A percentile compares a stretch with the other conserved stretches of the same genome.
These are phyloP conservation scores for Fusarium verticillioides DNA, from an alignment of 2,329 filamentous ascomycete genomes.

Conservation along the genomic window DNA sequence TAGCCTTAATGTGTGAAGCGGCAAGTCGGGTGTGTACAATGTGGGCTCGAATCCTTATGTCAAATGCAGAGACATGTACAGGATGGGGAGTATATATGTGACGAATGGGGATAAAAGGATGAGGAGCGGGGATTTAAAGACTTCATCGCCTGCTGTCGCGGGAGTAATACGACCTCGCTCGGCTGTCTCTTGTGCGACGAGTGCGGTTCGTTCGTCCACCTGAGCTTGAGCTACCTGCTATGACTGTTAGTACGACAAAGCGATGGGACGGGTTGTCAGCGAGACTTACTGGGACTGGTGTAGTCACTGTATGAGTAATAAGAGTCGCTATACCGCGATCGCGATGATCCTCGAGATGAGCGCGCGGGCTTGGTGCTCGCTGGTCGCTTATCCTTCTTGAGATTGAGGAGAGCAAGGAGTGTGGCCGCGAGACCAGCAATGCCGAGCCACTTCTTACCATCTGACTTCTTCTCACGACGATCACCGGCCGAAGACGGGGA, in stretches of 20 bases:
- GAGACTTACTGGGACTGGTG: constrained; percentile 63
- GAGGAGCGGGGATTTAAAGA: constrained; percentile 12
- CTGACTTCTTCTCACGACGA: constrained; percentile 59
- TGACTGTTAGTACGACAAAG: constrained; percentile 32
- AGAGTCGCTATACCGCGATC: constrained; percentile 63
- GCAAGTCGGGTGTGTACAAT: constrained; percentile 37
- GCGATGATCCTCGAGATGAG: constrained; percentile 56
- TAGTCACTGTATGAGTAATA: constrained; percentile 64
- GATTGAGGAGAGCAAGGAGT: constrained; percentile 64
- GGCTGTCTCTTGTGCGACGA: constrained; percentile 48
- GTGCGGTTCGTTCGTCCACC: constrained; percentile 55
- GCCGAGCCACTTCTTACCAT: constrained; percentile 64
- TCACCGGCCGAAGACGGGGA: constrained; percentile 51
- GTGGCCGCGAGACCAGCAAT: constrained; percentile 63
- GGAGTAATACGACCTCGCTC: constrained; percentile 49
- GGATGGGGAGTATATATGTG: constrained; percentile 26
- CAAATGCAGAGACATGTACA: constrained; percentile 42
- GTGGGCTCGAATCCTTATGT: constrained; percentile 33
- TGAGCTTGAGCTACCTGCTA: constrained; percentile 59
- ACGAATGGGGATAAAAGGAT: constrained; percentile 1
- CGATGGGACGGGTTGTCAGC: not conserved
- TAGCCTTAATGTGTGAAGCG: constrained; percentile 34
- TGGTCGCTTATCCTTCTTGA: constrained; percentile 63
- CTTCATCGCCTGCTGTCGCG: constrained; percentile 41
- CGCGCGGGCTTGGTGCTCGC: constrained; percentile 52